Base-by-base conservation (phyloP, 305 asterid genomes). In the Fraxinus sp. region DNA sequence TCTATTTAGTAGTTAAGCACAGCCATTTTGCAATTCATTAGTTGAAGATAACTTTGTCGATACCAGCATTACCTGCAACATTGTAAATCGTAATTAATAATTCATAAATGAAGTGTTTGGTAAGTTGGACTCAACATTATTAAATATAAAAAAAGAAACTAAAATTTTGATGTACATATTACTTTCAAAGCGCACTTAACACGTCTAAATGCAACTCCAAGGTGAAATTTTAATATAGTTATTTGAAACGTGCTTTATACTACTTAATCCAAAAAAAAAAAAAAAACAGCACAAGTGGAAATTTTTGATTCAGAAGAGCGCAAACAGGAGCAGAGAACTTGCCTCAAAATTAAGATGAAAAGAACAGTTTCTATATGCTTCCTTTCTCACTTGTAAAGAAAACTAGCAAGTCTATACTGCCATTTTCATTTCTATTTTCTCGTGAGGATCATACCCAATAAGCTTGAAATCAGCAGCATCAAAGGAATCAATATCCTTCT, bases 371-470 rank as follows among this genome's bases (percentile, higher is more conserved):
- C 39, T 28, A 28, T 68, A 28, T 10, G 20, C 36, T 30, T 3
- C 74, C 37, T 28, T 26, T 28, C 32, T 64, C 30, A 9, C 32
- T 62, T 22, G 73, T 3, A 64, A 28, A 5, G 20, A 22, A 68
- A 68, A 30, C 18, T 20, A n/a, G 74, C 37, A 10, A 28, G 74
- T 73, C 79, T 86, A 95, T 62, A 94, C 91, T 3, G 99, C 99
- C 98, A 96, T 94, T 87, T 91, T 96, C 99, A 94, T 96, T 80
- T 91, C 98, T 83, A 96, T 82, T 88, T 92, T 96, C 89, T 89
- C 93, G 88, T 94, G 98, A 76, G 99, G 99, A 85, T 94, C 95
- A 77, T 96, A 93, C 78, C 94, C 91, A 57, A 72, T 78, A 9
- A 96, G 92, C 44, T 92, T 90, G 80, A 96, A 92, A 81, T 96